Evolutionary conservation across 1,139 yeast genomes (phyloP).

Genomic region (Taphrina betulina): DNA sequence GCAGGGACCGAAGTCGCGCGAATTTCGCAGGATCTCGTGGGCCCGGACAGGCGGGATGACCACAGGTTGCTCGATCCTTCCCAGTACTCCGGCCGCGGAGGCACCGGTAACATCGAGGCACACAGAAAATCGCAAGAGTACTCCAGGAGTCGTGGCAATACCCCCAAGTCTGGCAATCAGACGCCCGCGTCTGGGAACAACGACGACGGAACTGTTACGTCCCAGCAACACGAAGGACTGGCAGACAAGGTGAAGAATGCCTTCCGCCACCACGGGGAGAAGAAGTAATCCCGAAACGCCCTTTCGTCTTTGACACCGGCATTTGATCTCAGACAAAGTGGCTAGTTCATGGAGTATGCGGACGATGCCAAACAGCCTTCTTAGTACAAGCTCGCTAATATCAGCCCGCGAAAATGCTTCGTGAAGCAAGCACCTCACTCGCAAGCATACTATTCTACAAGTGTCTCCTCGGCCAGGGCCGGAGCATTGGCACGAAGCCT

Average conservation of each 20-base stretch:
- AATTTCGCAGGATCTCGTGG: conserved; percentile 19
- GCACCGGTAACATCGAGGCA: conserved; percentile 9
- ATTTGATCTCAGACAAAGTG: no score
- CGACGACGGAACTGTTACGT: neutral
- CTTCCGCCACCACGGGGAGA: neutral
- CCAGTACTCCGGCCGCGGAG: conserved; percentile 18
- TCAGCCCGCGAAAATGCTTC: no score
- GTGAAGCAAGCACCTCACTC: no score
- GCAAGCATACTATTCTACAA: no score
- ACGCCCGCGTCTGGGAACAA: neutral
- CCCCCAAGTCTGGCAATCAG: conserved; percentile 11
- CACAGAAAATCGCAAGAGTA: neutral
- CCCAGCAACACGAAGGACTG: conserved; percentile 3
- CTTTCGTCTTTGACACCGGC: no score
- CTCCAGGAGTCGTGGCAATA: neutral
- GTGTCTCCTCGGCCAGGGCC: no score
- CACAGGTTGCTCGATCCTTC: conserved; percentile 9
- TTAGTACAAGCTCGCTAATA: no score
- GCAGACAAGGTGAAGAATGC: conserved; percentile 21
- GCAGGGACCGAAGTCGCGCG: conserved; percentile 21
- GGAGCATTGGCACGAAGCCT: no score
- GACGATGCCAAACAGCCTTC: no score
- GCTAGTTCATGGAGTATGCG: no score
- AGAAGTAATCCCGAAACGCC: no score
- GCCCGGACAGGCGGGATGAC: conserved; percentile 8